Evolutionary conservation across 768 basidiomycete genomes (phyloP), one percentile per base, ranked within the genome.

Genomic region (Psilocybe cyanescens): DNA sequence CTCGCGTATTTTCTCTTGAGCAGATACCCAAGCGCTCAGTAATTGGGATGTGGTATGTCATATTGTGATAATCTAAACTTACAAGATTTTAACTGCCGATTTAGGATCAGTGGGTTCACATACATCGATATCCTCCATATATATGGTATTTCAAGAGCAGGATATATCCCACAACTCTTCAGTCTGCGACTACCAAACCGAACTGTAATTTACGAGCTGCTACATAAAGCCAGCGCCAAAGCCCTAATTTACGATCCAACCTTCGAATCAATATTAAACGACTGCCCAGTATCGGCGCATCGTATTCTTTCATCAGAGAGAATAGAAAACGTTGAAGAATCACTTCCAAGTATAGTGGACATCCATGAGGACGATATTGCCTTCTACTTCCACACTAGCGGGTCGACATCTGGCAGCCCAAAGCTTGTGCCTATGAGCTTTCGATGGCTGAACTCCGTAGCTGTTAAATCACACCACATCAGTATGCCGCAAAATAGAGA

Each of bases 321-420:
- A 44, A 73, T 82, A 30, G 79, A 74, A 61, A 64, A 62, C 62
- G 72, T 76, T 37, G 68, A 74, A 41, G 72, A 75, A 28, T 67
- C 77, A 33, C 71, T 89, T 6, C 83, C 85, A 30, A 74, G 74
- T 17, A 74, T 86, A 41, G 72, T 76, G 65, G 65, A 73, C 63
- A 49, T 72, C 67, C 57, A 70, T 59, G 71, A 70, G 29, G 73
- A 77, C 60, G 86, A 88, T 55, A 72, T 78, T 29, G 81, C 81
- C 49, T 86, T 92, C 78, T 77, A 91, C 56, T 92, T 91, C 79
- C 91, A 91, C 72, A 92, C 91, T 8, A 89, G 87, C 60, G 91
- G 91, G 14, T 92, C 90, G 41, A 92, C 91, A 6, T 92, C 90
- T n/a, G 91, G 90, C 52, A 89, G 85, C 68, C 91, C 91, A 0